Base-by-base conservation (phyloP, 2,329 filamentous ascomycete genomes). In the Sarocladium kiliense region DNA sequence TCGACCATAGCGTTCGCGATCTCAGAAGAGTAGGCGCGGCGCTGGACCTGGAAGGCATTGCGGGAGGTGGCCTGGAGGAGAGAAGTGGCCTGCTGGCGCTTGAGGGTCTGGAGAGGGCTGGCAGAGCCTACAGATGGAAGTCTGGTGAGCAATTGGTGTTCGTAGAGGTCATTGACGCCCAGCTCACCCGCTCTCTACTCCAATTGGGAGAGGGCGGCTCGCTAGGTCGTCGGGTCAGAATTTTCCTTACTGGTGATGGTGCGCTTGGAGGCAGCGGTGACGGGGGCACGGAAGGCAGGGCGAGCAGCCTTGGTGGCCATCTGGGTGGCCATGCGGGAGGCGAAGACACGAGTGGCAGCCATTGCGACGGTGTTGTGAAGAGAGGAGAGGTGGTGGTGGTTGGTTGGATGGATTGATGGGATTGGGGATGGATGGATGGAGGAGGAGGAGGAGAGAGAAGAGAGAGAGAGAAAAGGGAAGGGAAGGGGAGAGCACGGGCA, bases 1-100 rank as follows among this genome's bases (percentile, higher is more conserved):
- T 91, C 87, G 74, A 92, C 88, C 81, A 92, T 87, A 76, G 88
- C 88, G 75, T 88, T 82, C 79, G 88, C 88, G 77, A 92, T 89
- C 85, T 92, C 88, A 71, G 88, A 91, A 71, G 86, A 90, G 87
- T 91, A 92, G 74, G 85, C 83, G 72, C 88, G 88, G 75, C 82
- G 84, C 73, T 81, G 77, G 71, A 77, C 71, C 74, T 79, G 74
- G 79, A 84, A 84, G 69, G 80, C 82, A 75, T 83, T 79, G 76
- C 82, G 81, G 72, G 77, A 78, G 74, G 82, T 81, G 75, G 80
- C 77, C 76, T 82, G 81, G 77, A 87, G 75, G 77, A 87, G 80
- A 73, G 78, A 79, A 69, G 80, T 79, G 64, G 78, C 78, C 77
- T 86, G 82, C 77, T 85, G 81, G 77, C 87, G 87, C 85, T 89